Evolutionary conservation across 306 rosid genomes (phyloP), one percentile per base, ranked within the genome.

Genomic region (Sicyos edulis): DNA sequence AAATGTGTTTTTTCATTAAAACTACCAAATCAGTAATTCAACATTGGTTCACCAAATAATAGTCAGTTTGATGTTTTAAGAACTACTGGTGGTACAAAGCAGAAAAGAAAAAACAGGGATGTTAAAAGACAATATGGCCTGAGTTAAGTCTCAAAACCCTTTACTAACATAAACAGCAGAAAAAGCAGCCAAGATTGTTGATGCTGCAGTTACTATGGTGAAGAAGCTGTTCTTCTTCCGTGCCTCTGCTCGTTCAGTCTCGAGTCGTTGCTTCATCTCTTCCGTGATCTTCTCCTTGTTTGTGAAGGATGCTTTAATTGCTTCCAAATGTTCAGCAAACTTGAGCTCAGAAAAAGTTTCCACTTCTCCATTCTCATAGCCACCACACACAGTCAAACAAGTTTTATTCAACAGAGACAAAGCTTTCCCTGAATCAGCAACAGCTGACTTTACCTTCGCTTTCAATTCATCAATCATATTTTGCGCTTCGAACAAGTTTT

Each of bases 181-280:
- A 0, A 79, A 95, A 22, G 92, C 96, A 40, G 86, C 95, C 44
- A 91, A 26, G 54, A 87, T 47, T 40, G 96, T 81, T 44, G 91
- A 79, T 19, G 89, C 96, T 49, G 96, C 85, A 9, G 92, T 83
- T 67, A 91, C 64, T 57, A 78, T 40, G 49, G 92, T 78, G 91
- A 86, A 91, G 10, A 93, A 78, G 57, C 77, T 80, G 80, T 81
- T 87, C 80, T 74, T 83, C 85, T 77, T 86, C 11, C 78, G 83
- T 11, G 86, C 86, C 76, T 85, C 81, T 0, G 67, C 77, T 59
- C 61, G 82, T 65, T 82, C 22, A 0, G 71, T 53, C 45, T 73
- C 86, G 19, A 89, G 54, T 16, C 81, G 79, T 55, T 77, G 74
- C 83, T 84, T 86, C 89, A 89, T 80, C 54, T 82, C 89, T 60